Evolutionary conservation across 768 basidiomycete species (phyloP).

Genomic region (Tricholoma bakamatsutake): DNA sequence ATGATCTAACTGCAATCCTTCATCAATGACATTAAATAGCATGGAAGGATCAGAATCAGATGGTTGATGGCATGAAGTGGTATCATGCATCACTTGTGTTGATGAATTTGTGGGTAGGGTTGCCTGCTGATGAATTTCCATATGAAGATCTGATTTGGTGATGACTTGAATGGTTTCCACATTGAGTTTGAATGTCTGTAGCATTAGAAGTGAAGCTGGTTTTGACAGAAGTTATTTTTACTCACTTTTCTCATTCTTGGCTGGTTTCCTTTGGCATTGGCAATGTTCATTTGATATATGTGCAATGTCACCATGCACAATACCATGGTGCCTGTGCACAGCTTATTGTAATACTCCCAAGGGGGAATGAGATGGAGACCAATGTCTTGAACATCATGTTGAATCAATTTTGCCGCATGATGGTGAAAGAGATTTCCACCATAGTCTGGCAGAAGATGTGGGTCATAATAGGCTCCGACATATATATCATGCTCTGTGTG

Average conservation of each 20-base stretch:
- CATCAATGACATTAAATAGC: no score
- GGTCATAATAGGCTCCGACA: neutral
- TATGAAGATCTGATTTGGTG: neutral
- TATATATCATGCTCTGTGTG: neutral
- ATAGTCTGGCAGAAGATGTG: no score
- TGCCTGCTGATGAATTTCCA: neutral
- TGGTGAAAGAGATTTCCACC: no score
- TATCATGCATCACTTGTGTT: no score
- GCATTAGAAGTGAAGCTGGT: neutral
- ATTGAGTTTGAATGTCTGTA: neutral
- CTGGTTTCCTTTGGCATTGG: neutral
- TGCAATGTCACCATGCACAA: neutral
- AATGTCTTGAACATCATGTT: neutral
- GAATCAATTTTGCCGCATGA: no score
- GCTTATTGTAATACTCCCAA: neutral
- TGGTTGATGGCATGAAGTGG: no score
- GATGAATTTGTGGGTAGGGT: no score
- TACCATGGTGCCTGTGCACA: neutral
- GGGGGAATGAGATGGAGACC: neutral
- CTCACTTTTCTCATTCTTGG: neutral
- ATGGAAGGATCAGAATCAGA: no score
- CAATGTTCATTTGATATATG: neutral
- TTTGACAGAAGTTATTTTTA: neutral
- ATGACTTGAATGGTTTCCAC: no score
- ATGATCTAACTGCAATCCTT: no score